phyloP scores from a whole-genome alignment of 2,329 filamentous ascomycete species.

The Hymenoscyphus fructigenus region DNA sequence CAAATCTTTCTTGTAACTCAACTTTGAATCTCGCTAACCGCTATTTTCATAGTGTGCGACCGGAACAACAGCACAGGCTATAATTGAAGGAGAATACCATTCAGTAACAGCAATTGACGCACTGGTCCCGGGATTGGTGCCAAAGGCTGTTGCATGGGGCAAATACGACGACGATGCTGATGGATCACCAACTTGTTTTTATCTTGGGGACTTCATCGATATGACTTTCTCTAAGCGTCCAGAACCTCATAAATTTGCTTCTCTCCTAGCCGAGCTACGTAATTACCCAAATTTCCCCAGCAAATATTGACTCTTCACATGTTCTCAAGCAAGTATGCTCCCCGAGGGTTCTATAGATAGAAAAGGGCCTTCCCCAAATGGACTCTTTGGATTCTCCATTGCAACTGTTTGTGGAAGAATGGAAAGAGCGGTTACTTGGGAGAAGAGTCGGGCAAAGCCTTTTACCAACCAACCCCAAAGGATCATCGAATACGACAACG shows the following conservation, averaged over 20 bases:
- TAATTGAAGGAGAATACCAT: constrained; percentile 13
- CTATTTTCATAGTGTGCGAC: background rate
- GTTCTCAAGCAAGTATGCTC: background rate
- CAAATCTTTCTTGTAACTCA: background rate
- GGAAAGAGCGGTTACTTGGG: constrained; percentile 26
- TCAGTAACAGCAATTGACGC: constrained; percentile 7
- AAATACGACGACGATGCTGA: background rate
- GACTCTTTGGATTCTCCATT: constrained; percentile 33
- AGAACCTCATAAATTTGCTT: constrained; percentile 15
- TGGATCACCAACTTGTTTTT: background rate
- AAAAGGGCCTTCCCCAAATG: constrained; percentile 26
- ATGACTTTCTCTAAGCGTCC: background rate
- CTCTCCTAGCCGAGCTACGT: constrained; percentile 28
- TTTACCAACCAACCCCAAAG: constrained; percentile 33
- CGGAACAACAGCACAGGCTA: background rate
- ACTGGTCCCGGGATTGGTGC: constrained; percentile 3
- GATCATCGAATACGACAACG: constrained; percentile 26
- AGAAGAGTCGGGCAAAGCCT: constrained; percentile 38
- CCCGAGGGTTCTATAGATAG: background rate
- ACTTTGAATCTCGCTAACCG: background rate
- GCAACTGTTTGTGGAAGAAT: constrained; percentile 29
- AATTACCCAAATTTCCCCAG: background rate
- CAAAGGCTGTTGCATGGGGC: constrained; percentile 11
- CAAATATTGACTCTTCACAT: too few relatives aligned
- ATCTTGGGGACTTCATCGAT: background rate